Percentiles rank a stretch among this genome's conserved stretches.
Conservation (phyloP, 2,329 filamentous ascomycete species). For the Claviceps maximensis region DNA sequence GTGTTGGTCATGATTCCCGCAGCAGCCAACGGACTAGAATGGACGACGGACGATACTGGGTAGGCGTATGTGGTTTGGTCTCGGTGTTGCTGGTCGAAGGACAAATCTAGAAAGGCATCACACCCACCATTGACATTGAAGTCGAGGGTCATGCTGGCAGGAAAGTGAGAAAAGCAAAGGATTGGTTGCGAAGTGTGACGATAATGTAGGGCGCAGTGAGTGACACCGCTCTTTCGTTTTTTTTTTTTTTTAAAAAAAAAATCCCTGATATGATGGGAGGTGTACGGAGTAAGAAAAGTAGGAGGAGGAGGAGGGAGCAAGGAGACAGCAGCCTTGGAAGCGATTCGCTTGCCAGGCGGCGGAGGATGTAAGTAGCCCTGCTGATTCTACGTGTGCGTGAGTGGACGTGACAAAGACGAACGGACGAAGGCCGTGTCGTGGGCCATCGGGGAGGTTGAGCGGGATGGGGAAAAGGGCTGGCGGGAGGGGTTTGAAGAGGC, state of each 20-base stretch:
- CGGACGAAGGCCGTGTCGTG: conserved; percentile 1
- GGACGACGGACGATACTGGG: conserved; percentile 9
- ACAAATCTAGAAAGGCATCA: conserved; percentile 48
- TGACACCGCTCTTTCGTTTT: conserved; percentile 34
- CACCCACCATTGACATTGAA: conserved; percentile 42
- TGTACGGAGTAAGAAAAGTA: conserved; percentile 10
- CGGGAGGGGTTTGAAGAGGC: conserved; percentile 21
- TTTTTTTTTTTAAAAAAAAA: too few relatives aligned
- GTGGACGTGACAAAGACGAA: conserved; percentile 2
- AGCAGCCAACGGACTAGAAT: conserved; percentile 20
- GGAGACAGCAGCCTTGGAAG: conserved; percentile 1
- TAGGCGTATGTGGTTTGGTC: conserved; percentile 34
- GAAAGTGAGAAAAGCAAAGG: conserved; percentile 21
- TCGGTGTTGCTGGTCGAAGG: conserved; percentile 44
- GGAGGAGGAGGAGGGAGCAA: neutral
- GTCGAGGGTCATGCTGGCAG: conserved; percentile 41
- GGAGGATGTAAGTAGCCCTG: conserved; percentile 5
- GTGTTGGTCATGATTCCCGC: conserved; percentile 23
- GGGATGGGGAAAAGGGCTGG: conserved; percentile 7
- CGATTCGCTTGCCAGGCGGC: conserved; percentile 3
- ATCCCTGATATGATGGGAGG: conserved; percentile 16
- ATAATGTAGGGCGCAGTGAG: conserved; percentile 24
- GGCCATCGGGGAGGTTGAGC: conserved; percentile 4
- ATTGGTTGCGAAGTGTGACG: conserved; percentile 17
- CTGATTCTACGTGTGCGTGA: neutral